These are phyloP conservation scores for Ceratocystis albifundus DNA, from an alignment of 2,329 filamentous ascomycete genomes.

Conservation along the genomic window DNA sequence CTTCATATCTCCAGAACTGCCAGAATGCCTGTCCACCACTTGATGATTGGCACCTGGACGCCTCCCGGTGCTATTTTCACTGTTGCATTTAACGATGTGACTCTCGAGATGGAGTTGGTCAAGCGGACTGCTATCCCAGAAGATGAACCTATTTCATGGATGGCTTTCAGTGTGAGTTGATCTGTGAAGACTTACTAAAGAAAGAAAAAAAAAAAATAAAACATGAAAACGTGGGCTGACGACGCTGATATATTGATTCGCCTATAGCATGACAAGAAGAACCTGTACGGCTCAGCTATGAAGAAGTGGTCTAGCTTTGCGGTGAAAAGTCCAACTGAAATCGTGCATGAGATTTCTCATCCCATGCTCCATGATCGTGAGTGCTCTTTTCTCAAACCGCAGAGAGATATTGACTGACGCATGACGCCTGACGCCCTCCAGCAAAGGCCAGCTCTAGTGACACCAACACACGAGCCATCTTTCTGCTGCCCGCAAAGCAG, in stretches of 20 bases:
- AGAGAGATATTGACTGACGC: conserved; percentile 13
- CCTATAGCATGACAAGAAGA: conserved; percentile 61
- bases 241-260: background rate
- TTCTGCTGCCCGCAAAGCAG: conserved; percentile 66
- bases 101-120: conserved; percentile 58
- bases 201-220: too few relatives aligned
- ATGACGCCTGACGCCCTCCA: conserved; percentile 34
- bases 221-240: too few relatives aligned
- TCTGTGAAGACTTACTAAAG: too few relatives aligned
- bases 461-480: conserved; percentile 80
- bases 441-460: conserved; percentile 55
- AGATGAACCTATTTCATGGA: conserved; percentile 86
- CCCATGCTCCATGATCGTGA: conserved; percentile 64
- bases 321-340: conserved; percentile 63
- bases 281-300: conserved; percentile 82
- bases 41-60: conserved; percentile 89
- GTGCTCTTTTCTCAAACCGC: conserved; percentile 26
- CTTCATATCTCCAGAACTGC: background rate
- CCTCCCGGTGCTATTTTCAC: conserved; percentile 84
- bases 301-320: conserved; percentile 84
- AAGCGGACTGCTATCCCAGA: conserved; percentile 71
- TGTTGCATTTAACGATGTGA: conserved; percentile 75
- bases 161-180: conserved; percentile 67
- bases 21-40: conserved; percentile 66
- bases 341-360: conserved; percentile 62